These are phyloP conservation scores for Hypericum perforatum DNA, from an alignment of 345 rosid genomes.

Conservation along the genomic window DNA sequence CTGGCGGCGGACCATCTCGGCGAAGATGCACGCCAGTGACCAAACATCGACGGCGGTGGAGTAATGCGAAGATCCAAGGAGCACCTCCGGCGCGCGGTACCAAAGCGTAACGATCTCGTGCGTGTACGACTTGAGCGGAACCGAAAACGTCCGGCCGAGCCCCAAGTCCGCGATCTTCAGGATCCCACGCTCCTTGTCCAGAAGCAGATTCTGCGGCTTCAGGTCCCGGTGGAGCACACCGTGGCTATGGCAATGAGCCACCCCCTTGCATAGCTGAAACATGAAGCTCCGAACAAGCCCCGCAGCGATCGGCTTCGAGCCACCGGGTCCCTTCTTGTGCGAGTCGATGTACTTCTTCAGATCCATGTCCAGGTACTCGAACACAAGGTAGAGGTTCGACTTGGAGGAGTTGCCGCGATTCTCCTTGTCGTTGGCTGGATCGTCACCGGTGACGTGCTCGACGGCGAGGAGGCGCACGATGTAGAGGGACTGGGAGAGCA, in stretches of 20 bases:
- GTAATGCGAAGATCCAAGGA: slow-evolving; percentile 75
- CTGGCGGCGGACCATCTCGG: slow-evolving; percentile 88
- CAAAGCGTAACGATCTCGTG: slow-evolving; percentile 96
- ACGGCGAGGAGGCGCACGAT: slow-evolving; percentile 85
- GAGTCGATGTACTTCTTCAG: slow-evolving; percentile 85
- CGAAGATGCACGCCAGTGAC: slow-evolving; percentile 97
- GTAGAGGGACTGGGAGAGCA: slow-evolving; percentile 83
- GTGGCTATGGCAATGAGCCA: slow-evolving; percentile 89
- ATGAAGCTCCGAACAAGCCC: slow-evolving; percentile 56
- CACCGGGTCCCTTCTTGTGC: slow-evolving; percentile 56
- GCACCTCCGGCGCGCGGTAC: slow-evolving; percentile 91
- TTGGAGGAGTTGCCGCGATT: slow-evolving; percentile 22
- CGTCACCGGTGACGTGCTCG: slow-evolving; percentile 55
- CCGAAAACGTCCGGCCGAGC: slow-evolving; percentile 81
- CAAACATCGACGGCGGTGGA: slow-evolving; percentile 90
- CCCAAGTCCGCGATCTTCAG: slow-evolving; percentile 91
- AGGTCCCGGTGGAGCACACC: slow-evolving; percentile 92
- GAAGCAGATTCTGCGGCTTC: slow-evolving; percentile 82
- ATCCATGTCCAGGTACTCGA: slow-evolving; percentile 88
- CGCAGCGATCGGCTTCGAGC: slow-evolving; percentile 55
- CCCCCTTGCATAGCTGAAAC: slow-evolving; percentile 89
- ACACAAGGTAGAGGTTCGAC: slow-evolving; percentile 73
- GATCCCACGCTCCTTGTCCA: slow-evolving; percentile 71
- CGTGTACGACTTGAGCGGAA: slow-evolving; percentile 82
- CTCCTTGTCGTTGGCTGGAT: slow-evolving; percentile 1